These are phyloP conservation scores for Macrophomina tecta DNA, from an alignment of 2,329 filamentous ascomycete species.

Conservation along the genomic window DNA sequence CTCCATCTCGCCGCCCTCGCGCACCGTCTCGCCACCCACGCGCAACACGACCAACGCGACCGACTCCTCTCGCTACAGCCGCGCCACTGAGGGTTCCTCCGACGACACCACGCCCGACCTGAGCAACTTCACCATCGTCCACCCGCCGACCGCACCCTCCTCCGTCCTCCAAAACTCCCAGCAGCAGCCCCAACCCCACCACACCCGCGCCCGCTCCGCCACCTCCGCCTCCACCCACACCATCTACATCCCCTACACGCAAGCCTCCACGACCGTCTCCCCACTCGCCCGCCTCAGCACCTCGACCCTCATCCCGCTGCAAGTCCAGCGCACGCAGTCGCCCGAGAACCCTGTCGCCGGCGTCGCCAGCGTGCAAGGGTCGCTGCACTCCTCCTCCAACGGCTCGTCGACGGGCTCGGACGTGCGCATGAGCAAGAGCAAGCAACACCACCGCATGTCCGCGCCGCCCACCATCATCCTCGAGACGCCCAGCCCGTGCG, in stretches of 20 bases:
- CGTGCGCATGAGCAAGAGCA: background rate
- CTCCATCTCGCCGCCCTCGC: background rate
- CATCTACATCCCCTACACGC: constrained; percentile 18
- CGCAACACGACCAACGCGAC: background rate
- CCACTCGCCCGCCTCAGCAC: constrained; percentile 19
- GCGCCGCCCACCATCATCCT: constrained; percentile 23
- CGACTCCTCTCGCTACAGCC: background rate
- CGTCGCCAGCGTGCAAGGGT: constrained; percentile 16
- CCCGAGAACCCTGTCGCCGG: constrained; percentile 16
- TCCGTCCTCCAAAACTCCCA: background rate
- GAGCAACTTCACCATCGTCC: constrained; percentile 13
- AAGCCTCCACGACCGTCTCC: background rate
- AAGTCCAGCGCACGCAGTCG: constrained; percentile 14
- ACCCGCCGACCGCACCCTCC: background rate
- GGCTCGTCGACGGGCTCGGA: background rate
- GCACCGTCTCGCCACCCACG: background rate
- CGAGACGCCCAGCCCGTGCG: constrained; percentile 16
- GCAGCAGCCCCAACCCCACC: background rate
- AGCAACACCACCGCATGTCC: constrained; percentile 4
- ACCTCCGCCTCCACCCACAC: background rate
- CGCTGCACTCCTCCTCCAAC: constrained; percentile 15
- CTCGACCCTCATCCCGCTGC: constrained; percentile 25
- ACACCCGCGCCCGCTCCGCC: constrained; percentile 6
- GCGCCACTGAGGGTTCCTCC: background rate
- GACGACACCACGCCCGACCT: constrained; percentile 12